Base-by-base conservation (phyloP, 768 basidiomycete species). In the Tulasnella sp. region DNA sequence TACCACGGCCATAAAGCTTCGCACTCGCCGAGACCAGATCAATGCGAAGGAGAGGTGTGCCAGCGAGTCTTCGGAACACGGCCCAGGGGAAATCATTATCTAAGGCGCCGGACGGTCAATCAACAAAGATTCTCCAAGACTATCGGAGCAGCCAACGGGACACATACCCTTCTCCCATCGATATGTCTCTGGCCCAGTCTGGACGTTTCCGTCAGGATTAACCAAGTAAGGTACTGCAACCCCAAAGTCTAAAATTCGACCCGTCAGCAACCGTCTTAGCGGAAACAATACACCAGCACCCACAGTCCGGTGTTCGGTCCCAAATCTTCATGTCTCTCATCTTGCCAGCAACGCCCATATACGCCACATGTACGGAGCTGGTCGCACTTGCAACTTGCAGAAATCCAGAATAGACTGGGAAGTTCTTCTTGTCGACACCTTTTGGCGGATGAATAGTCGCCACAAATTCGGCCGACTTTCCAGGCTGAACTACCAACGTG, bases 381-480 rank as follows among this genome's bases (percentile, higher is more conserved):
- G 16, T 28, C 16, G 41, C 86, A 46, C 88, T 87, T 5, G 31
- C 37, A 69, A 87, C 81, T 78, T 87, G 81, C 82, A 93, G 89
- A 86, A 88, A 91, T 11, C 91, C 92, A 48, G 89, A 90, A 86
- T 89, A 92, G 78, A 91, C 87, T 31, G 91, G 91, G 85, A 90
- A 88, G 1, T 88, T 86, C 42, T 86, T 82, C 2, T 83, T 83
- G 41, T 89, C 86, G 80, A 88, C 84, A 18, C 88, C 85, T 0
- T 82, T 83, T 0, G 92, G 92, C 0, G 89, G 86, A 0, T 84
- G 86, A 86, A 93, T 89, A 31, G 83, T 83, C 9, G 88, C 88
- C 6, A 85, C 82, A 79, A 92, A 86, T 34, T 84, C 84, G 48
- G 86, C 86, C 6, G 87, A 85, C 79, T 86, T 83, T 0, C 89